A percentile compares a stretch with the other conserved stretches of the same genome.
Conservation (phyloP, 257 asterid genomes). For the Solanum arcanum region DNA sequence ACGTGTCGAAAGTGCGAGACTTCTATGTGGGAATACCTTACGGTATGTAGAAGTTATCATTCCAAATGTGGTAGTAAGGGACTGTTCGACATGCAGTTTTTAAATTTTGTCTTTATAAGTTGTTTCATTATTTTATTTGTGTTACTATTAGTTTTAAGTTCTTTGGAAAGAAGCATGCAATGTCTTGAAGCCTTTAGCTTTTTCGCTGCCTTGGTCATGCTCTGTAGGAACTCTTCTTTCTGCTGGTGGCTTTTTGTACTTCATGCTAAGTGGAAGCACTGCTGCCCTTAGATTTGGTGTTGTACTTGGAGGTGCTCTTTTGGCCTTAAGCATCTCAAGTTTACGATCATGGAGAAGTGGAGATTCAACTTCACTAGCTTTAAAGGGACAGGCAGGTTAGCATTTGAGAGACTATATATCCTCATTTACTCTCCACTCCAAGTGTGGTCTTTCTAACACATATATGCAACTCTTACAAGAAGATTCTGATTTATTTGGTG, state of each 20-base stretch:
- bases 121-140: neutral
- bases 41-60: conserved; percentile 30
- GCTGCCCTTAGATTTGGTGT: conserved; percentile 79
- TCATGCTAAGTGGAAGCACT: conserved; percentile 72
- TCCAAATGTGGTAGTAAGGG: neutral
- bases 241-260: conserved; percentile 61
- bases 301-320: conserved; percentile 72
- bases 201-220: conserved; percentile 1
- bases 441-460: neutral
- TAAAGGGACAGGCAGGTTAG: conserved; percentile 84
- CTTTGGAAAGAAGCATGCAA: neutral
- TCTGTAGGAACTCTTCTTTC: conserved; percentile 68
- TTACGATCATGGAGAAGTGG: conserved; percentile 77
- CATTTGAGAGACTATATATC: neutral
- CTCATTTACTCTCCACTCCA: neutral
- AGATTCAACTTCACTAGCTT: conserved; percentile 38
- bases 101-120: neutral
- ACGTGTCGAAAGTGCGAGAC: conserved; percentile 61
- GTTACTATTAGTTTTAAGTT: neutral
- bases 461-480: neutral
- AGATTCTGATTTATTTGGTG: neutral
- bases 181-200: neutral
- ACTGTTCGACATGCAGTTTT: neutral
- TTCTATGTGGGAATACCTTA: conserved; percentile 86
- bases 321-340: conserved; percentile 75